Conservation (phyloP, 225 moss, liverwort and hornwort species). For the Rhytidiadelphus loreus region DNA sequence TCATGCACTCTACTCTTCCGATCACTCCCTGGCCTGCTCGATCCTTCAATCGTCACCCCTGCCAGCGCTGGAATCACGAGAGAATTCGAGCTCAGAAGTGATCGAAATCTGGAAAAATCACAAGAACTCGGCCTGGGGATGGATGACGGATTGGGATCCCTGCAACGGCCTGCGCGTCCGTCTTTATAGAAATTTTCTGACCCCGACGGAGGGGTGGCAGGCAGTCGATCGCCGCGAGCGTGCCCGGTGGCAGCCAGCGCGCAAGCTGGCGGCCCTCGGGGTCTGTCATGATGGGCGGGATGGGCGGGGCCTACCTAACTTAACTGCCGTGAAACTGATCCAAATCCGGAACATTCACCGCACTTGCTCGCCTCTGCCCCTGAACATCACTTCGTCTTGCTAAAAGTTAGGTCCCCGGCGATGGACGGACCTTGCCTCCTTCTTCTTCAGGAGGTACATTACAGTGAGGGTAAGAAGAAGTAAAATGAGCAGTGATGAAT, state of each 20-base stretch:
- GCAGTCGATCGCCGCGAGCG: background rate
- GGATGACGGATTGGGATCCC: background rate
- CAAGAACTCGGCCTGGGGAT: background rate
- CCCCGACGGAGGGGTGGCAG: background rate
- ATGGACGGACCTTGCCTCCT: background rate
- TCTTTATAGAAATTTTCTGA: background rate
- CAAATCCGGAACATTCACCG: background rate
- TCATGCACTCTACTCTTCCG: background rate
- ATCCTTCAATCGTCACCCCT: background rate
- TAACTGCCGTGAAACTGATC: constrained; percentile 26
- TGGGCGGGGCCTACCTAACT: background rate
- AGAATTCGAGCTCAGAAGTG: background rate
- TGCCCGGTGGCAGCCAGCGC: constrained; percentile 11
- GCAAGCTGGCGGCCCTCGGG: background rate
- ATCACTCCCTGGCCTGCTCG: background rate
- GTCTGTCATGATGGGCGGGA: constrained; percentile 1
- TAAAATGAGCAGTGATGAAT: background rate
- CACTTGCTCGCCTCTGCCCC: background rate
- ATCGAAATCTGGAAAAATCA: background rate
- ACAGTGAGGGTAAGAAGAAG: background rate
- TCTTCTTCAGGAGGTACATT: background rate
- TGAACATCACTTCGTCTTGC: background rate
- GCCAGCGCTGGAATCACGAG: background rate
- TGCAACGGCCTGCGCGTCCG: background rate
- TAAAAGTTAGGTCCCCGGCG: background rate